A percentile compares a stretch with the other conserved stretches of the same genome.
Evolutionary conservation across 495 filamentous ascomycete species (phyloP).

Genomic region (Aspergillus carlsbadensis): DNA sequence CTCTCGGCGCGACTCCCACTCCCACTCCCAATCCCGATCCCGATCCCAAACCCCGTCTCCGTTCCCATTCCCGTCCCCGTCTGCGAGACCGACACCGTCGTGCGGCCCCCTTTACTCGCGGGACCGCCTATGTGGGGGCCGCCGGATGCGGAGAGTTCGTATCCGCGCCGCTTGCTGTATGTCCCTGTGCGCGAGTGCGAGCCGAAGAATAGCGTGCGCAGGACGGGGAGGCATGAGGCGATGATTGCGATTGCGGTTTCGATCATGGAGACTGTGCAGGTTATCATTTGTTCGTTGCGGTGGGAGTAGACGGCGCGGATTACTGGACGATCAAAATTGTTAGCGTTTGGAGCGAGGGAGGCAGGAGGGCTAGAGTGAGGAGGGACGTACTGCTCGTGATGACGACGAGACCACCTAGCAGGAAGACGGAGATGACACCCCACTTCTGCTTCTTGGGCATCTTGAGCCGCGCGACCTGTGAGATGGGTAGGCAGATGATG

Average conservation of each 20-base stretch:
- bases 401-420: slow-evolving; percentile 23
- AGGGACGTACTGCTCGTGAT: slow-evolving; percentile 24
- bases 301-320: slow-evolving; percentile 26
- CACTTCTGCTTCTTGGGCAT: slow-evolving; percentile 24
- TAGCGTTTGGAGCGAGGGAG: neutral
- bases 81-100: slow-evolving; percentile 7
- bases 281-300: slow-evolving; percentile 26
- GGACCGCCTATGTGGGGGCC: neutral
- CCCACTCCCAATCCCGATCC: neutral
- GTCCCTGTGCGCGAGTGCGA: slow-evolving; percentile 24
- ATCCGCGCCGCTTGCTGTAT: slow-evolving; percentile 19
- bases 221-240: slow-evolving; percentile 27
- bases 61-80: neutral
- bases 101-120: neutral
- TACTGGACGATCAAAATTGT: slow-evolving; percentile 7
- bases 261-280: slow-evolving; percentile 29
- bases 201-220: slow-evolving; percentile 27
- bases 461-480: slow-evolving; percentile 21
- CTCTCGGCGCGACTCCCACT: neutral
- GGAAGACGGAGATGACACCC: slow-evolving; percentile 24
- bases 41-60: no score
- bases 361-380: no score
- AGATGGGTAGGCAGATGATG: slow-evolving; percentile 27
- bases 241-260: slow-evolving; percentile 29
- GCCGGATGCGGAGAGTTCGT: slow-evolving; percentile 17